Evolutionary conservation across 164 flowering plant genomes (phyloP).

Genomic region (Aristolochia fimbriata): DNA sequence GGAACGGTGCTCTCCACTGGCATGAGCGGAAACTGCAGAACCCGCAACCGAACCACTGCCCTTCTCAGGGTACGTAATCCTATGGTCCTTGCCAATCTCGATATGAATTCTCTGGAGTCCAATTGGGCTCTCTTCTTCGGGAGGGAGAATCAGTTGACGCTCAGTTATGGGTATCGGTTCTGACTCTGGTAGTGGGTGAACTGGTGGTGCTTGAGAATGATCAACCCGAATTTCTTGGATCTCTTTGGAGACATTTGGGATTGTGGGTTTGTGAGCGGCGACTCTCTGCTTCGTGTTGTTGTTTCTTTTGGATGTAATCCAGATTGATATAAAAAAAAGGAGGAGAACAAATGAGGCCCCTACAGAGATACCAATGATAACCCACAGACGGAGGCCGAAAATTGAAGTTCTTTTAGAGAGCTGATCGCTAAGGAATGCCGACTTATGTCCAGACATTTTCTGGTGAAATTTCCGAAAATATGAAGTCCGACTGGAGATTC

Average conservation of each 20-base stretch:
- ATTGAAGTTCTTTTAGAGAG: conserved; percentile 62
- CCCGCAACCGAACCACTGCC: conserved; percentile 24
- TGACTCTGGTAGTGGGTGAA: conserved; percentile 23
- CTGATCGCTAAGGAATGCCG: conserved; percentile 44
- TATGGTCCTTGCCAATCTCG: conserved; percentile 37
- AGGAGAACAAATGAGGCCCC: conserved; percentile 63
- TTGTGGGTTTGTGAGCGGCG: conserved; percentile 18
- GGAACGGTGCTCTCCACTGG: conserved; percentile 31
- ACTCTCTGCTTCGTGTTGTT: conserved; percentile 12
- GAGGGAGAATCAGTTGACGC: conserved; percentile 11
- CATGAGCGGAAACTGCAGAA: conserved; percentile 26
- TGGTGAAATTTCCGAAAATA: neutral
- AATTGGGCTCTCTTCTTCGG: conserved; percentile 24
- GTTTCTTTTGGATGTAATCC: conserved; percentile 29
- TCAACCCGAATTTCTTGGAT: conserved; percentile 48
- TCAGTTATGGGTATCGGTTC: conserved; percentile 10
- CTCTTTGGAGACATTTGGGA: conserved; percentile 50
- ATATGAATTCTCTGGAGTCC: conserved; percentile 37
- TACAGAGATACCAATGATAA: conserved; percentile 57
- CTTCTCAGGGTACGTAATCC: conserved; percentile 43
- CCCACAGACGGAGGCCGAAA: conserved; percentile 66
- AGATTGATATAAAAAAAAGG: conserved; percentile 65
- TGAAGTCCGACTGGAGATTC: too few species aligned
- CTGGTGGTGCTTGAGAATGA: conserved; percentile 10
- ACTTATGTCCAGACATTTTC: conserved; percentile 31